Conservation (phyloP, 2,329 filamentous ascomycete species). For the Talaromyces piceae region DNA sequence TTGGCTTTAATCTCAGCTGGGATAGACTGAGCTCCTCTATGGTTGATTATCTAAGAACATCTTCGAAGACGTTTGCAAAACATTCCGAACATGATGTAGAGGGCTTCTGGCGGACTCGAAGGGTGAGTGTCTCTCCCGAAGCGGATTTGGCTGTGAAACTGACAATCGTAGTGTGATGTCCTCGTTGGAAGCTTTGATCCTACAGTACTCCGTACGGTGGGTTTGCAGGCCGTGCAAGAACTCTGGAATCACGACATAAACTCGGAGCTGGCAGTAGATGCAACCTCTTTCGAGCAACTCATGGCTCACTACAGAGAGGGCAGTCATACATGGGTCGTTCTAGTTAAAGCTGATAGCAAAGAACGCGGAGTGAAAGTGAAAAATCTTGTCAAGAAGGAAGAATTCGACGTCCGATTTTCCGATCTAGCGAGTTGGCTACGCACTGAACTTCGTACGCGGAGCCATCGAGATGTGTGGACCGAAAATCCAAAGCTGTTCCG, state of each 20-base stretch:
- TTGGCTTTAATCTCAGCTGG: constrained; percentile 87
- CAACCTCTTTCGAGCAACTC: constrained; percentile 71
- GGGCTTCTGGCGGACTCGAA: constrained; percentile 53
- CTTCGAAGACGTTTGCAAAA: constrained; percentile 54
- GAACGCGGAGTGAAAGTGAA: constrained; percentile 63
- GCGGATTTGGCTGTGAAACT: constrained; percentile 1
- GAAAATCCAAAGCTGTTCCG: constrained; percentile 37
- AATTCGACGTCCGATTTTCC: constrained; percentile 64
- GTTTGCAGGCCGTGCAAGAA: constrained; percentile 67
- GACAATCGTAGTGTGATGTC: constrained; percentile 62
- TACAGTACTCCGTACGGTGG: constrained; percentile 64
- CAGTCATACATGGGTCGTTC: constrained; percentile 80
- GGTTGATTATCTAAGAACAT: constrained; percentile 42
- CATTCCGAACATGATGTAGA: constrained; percentile 58
- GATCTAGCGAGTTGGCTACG: constrained; percentile 76
- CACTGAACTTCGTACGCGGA: constrained; percentile 71
- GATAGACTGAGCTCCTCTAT: constrained; percentile 66
- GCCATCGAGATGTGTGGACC: constrained; percentile 49
- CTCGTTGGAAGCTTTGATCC: constrained; percentile 83
- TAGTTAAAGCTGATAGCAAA: constrained; percentile 64
- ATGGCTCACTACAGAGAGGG: constrained; percentile 59
- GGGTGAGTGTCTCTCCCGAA: constrained; percentile 44
- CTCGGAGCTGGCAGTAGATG: constrained; percentile 77
- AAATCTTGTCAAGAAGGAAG: constrained; percentile 69
- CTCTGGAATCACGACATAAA: constrained; percentile 81